A percentile compares a stretch with the other conserved stretches of the same genome.
Conservation (phyloP, 2,329 filamentous ascomycete genomes). For the Emydomyces testavorans region DNA sequence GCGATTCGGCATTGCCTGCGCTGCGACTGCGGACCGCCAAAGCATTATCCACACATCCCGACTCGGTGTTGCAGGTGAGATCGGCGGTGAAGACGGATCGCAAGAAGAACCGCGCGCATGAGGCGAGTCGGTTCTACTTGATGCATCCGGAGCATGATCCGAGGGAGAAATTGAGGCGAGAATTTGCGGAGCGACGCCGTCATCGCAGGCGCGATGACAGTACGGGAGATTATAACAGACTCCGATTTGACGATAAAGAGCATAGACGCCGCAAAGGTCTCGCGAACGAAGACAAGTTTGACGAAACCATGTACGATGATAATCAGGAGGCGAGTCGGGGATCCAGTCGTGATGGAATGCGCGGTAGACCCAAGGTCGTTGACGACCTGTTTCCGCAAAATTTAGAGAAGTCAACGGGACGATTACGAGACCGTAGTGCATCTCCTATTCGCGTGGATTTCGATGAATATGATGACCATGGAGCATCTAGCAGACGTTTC, state of each 20-base stretch:
- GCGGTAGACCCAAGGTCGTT: constrained; percentile 24
- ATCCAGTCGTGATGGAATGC: constrained; percentile 20
- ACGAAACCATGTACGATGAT: constrained; percentile 76
- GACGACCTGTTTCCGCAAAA: constrained; percentile 31
- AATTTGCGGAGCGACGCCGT: constrained; percentile 37
- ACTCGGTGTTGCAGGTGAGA: constrained; percentile 59
- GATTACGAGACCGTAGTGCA: constrained; percentile 49
- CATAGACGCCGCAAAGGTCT: constrained; percentile 31
- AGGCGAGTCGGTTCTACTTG: constrained; percentile 81
- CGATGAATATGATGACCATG: constrained; percentile 28
- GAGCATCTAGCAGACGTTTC: constrained; percentile 31
- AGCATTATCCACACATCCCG: constrained; percentile 53
- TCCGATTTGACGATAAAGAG: constrained; percentile 53
- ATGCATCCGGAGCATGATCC: constrained; percentile 83
- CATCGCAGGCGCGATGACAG: constrained; percentile 27
- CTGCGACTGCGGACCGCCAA: constrained; percentile 61
- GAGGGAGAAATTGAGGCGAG: constrained; percentile 54
- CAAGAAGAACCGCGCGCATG: constrained; percentile 67
- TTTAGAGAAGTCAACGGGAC: constrained; percentile 29
- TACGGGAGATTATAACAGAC: constrained; percentile 36
- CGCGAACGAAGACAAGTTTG: constrained; percentile 50
- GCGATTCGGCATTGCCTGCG: constrained; percentile 37
- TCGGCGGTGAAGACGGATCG: constrained; percentile 63
- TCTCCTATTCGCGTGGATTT: constrained; percentile 47
- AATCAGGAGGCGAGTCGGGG: constrained; percentile 26